A percentile compares a stretch with the other conserved stretches of the same genome.
phyloP scores from a whole-genome alignment of 208 protist genomes.

The Acanthamoeba healyi region DNA sequence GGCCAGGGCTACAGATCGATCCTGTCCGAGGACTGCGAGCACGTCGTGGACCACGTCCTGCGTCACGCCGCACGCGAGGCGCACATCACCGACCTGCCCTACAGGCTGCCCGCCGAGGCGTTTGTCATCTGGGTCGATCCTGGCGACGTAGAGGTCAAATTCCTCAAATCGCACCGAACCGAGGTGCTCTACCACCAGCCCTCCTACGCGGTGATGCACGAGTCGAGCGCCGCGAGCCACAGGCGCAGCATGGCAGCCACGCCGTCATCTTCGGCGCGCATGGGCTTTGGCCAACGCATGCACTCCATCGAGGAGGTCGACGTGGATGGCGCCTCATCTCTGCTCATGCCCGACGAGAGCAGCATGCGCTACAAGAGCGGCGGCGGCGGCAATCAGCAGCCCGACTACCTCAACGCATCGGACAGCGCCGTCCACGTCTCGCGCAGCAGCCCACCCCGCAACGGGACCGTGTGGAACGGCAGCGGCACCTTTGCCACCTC shows the following conservation, averaged over 20 bases:
- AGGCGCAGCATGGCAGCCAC: neutral
- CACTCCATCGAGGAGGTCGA: neutral
- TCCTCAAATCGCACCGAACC: slow-evolving; percentile 60
- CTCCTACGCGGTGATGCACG: neutral
- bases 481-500: neutral
- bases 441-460: neutral
- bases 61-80: slow-evolving; percentile 31
- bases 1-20: slow-evolving; percentile 62
- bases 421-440: neutral
- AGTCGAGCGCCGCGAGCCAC: neutral
- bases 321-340: neutral
- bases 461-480: neutral
- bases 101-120: slow-evolving; percentile 7
- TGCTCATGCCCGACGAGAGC: neutral
- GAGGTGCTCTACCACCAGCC: slow-evolving; percentile 56
- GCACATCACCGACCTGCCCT: slow-evolving; percentile 14
- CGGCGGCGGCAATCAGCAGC: neutral
- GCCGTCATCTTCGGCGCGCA: neutral
- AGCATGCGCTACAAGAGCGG: slow-evolving; percentile 10
- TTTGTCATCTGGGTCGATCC: slow-evolving; percentile 70
- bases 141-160: slow-evolving; percentile 40
- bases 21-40: slow-evolving; percentile 22
- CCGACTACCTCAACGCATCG: neutral
- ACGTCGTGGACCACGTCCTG: slow-evolving; percentile 56
- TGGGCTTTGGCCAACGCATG: neutral